Percentiles rank a stretch among this genome's conserved stretches.
Conservation (phyloP, 257 asterid genomes). For the Verbena officinalis region DNA sequence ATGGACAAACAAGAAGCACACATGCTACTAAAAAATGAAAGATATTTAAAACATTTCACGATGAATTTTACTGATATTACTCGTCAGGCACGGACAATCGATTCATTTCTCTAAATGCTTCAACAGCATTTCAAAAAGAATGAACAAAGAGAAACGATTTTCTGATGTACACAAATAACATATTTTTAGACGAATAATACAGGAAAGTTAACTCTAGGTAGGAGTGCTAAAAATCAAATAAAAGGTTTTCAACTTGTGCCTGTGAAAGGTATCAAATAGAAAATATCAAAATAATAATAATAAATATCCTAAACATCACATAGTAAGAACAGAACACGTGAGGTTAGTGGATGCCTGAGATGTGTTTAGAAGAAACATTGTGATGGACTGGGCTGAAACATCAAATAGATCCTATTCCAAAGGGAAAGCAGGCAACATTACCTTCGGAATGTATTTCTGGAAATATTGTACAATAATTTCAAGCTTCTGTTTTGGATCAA, state of each 20-base stretch:
- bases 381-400: conserved; percentile 1
- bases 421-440: conserved; percentile 33
- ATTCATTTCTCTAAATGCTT: conserved; percentile 7
- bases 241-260: neutral
- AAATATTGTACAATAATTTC: conserved; percentile 67
- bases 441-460: conserved; percentile 83
- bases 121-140: neutral
- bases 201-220: neutral
- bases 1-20: too few species aligned
- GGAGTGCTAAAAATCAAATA: conserved; percentile 3
- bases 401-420: conserved; percentile 7
- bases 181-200: neutral
- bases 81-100: neutral
- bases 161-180: neutral
- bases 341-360: conserved; percentile 17
- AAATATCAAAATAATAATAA: neutral
- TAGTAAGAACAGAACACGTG: conserved; percentile 1
- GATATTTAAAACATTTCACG: neutral
- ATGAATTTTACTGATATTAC: conserved; percentile 2
- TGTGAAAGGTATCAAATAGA: conserved; percentile 1
- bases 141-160: conserved; percentile 7
- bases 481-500: conserved; percentile 77
- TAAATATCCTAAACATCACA: neutral
- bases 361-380: conserved; percentile 8
- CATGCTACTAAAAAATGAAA: conserved; percentile 13